Conservation (phyloP, 495 filamentous ascomycete genomes). For the Aspergillus carlsbadensis region DNA sequence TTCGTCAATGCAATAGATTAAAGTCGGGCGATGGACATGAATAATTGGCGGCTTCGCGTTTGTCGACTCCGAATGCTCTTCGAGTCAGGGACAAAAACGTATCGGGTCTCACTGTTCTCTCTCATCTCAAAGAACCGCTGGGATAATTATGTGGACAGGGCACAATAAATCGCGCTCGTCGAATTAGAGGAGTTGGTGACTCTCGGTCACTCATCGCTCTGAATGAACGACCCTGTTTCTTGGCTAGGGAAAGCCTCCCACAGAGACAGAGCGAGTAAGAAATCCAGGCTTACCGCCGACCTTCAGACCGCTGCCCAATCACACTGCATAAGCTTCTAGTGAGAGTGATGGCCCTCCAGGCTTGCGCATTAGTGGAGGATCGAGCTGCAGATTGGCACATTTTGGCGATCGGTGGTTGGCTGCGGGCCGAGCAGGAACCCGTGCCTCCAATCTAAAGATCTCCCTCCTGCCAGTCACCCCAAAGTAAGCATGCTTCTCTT, state of each 20-base stretch:
- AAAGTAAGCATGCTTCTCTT: neutral
- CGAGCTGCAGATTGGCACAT: conserved; percentile 11
- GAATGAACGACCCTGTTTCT: neutral
- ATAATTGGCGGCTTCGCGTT: too few species aligned
- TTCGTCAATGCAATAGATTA: too few species aligned
- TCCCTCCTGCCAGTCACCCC: neutral
- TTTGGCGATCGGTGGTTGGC: conserved; percentile 5
- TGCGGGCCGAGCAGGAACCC: conserved; percentile 11
- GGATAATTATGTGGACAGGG: neutral
- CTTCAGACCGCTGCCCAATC: conserved; percentile 9
- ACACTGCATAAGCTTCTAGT: neutral
- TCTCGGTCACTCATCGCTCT: neutral
- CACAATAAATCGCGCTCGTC: neutral
- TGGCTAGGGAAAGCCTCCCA: neutral
- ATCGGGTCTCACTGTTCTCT: too few species aligned
- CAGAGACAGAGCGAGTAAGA: conserved; percentile 12
- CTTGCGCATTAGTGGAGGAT: conserved; percentile 18
- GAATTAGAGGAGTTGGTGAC: neutral
- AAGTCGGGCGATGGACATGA: too few species aligned
- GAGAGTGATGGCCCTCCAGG: conserved; percentile 16
- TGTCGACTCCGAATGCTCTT: too few species aligned
- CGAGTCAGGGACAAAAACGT: too few species aligned
- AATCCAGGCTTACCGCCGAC: conserved; percentile 16
- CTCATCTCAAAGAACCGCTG: neutral
- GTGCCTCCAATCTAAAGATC: conserved; percentile 13